Conservation (phyloP, 2,329 filamentous ascomycete species). For the Exophiala bonariae region DNA sequence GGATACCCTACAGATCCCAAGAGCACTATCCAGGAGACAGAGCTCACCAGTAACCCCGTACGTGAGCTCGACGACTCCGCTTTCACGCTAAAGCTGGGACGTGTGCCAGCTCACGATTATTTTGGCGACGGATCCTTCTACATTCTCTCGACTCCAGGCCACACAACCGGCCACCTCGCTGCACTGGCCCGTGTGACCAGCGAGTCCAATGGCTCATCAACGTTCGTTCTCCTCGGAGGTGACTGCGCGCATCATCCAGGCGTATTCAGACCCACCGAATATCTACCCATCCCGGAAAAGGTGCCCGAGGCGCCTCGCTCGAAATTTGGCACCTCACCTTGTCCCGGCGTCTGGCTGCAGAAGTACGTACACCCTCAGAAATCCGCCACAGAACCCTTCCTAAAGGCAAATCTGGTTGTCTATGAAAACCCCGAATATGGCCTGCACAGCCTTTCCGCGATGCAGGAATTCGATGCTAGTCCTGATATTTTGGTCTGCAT, state of each 20-base stretch:
- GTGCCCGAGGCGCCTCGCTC: slow-evolving; percentile 2
- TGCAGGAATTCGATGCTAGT: slow-evolving; percentile 37
- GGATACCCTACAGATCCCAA: slow-evolving; percentile 45
- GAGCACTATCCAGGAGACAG: slow-evolving; percentile 35
- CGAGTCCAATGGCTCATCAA: slow-evolving; percentile 18
- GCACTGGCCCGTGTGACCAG: slow-evolving; percentile 47
- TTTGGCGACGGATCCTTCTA: slow-evolving; percentile 44
- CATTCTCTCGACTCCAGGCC: slow-evolving; percentile 47
- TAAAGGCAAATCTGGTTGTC: neutral
- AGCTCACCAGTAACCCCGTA: slow-evolving; percentile 31
- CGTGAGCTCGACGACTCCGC: slow-evolving; percentile 19
- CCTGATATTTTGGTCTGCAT: slow-evolving; percentile 36
- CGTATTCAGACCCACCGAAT: slow-evolving; percentile 30
- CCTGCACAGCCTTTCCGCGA: slow-evolving; percentile 31
- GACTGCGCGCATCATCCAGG: slow-evolving; percentile 46
- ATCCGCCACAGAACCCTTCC: slow-evolving; percentile 2
- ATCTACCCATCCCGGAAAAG: slow-evolving; percentile 4
- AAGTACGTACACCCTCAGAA: slow-evolving; percentile 4
- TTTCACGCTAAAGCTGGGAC: slow-evolving; percentile 27
- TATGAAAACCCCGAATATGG: slow-evolving; percentile 15
- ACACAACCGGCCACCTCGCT: slow-evolving; percentile 48
- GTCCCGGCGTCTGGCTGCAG: slow-evolving; percentile 3
- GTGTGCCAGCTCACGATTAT: slow-evolving; percentile 41
- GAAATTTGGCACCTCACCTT: neutral
- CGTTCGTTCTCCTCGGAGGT: slow-evolving; percentile 54